phyloP scores from a whole-genome alignment of 2,329 filamentous ascomycete species.

The Saccharata proteae region DNA sequence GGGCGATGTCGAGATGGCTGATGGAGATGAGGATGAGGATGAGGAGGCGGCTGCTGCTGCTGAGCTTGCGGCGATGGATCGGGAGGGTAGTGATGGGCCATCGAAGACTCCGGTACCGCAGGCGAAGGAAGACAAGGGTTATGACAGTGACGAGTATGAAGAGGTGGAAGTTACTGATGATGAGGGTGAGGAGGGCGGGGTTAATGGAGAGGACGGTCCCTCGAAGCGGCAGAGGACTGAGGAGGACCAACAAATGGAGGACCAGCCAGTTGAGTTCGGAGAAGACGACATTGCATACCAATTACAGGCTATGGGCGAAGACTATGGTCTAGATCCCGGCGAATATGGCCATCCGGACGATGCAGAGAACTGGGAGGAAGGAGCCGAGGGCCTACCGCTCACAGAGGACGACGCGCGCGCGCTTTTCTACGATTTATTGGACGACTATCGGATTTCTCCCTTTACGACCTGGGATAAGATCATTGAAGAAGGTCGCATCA shows the following conservation, averaged over 20 bases:
- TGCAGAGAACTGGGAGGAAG: slow-evolving; percentile 50
- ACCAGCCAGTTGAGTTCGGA: slow-evolving; percentile 61
- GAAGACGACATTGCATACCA: slow-evolving; percentile 94
- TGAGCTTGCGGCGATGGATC: slow-evolving; percentile 11
- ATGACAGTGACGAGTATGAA: slow-evolving; percentile 63
- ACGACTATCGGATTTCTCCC: slow-evolving; percentile 71
- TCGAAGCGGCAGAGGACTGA: slow-evolving; percentile 38
- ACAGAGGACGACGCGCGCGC: slow-evolving; percentile 64
- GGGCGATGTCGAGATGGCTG: slow-evolving; percentile 21
- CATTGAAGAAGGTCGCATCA: slow-evolving; percentile 66
- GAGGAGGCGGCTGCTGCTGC: slow-evolving; percentile 20
- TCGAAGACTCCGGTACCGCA: too few species aligned
- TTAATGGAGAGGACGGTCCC: slow-evolving; percentile 37
- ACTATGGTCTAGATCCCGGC: slow-evolving; percentile 66
- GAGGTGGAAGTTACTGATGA: slow-evolving; percentile 60
- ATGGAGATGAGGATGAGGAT: too few species aligned
- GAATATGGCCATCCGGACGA: slow-evolving; percentile 61
- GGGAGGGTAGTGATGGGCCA: slow-evolving; percentile 19
- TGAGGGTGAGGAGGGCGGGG: slow-evolving; percentile 31
- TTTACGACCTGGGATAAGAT: slow-evolving; percentile 88
- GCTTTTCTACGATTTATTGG: slow-evolving; percentile 75
- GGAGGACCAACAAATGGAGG: slow-evolving; percentile 28
- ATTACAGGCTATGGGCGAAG: slow-evolving; percentile 74
- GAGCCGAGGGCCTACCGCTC: slow-evolving; percentile 55
- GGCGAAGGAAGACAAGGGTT: slow-evolving; percentile 22